Percentiles rank a stretch among this genome's conserved stretches.
Conservation (phyloP, 805 yeast genomes). For the Zygotorulaspora chibaensis region DNA sequence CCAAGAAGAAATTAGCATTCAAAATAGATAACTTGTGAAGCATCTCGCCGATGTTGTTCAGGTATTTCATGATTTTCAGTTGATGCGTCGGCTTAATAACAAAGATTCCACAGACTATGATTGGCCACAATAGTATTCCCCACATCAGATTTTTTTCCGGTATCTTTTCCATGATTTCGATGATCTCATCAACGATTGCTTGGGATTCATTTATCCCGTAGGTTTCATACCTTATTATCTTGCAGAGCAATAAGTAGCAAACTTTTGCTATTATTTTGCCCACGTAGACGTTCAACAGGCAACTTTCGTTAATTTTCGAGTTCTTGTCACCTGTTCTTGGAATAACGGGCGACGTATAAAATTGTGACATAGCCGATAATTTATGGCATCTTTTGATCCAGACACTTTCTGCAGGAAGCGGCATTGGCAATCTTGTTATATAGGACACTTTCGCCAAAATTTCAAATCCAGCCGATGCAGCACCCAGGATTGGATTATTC, state of each 20-base stretch:
- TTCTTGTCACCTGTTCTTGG: constrained; percentile 5
- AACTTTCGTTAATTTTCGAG: constrained; percentile 5
- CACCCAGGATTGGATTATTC: constrained; percentile 42
- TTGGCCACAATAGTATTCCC: constrained; percentile 17
- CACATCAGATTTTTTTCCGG: constrained; percentile 13
- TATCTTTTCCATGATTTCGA: constrained; percentile 10
- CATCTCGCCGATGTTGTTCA: constrained; percentile 10
- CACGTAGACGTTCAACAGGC: constrained; percentile 12
- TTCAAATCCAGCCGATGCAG: constrained; percentile 37
- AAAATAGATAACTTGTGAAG: constrained; percentile 11
- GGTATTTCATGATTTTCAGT: constrained; percentile 5
- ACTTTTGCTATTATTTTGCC: constrained; percentile 16
- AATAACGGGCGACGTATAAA: constrained; percentile 14
- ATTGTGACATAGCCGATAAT: constrained; percentile 10
- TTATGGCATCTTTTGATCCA: constrained; percentile 15
- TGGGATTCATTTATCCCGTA: constrained; percentile 8
- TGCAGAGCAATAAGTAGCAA: constrained; percentile 13
- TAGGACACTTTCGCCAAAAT: constrained; percentile 37
- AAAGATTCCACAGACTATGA: constrained; percentile 14
- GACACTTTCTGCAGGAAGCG: constrained; percentile 9
- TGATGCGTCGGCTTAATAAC: constrained; percentile 7
- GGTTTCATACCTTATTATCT: constrained; percentile 9
- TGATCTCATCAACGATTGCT: constrained; percentile 11
- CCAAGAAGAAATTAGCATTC: constrained; percentile 10
- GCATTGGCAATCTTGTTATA: constrained; percentile 23